Evolutionary conservation across 2,329 filamentous ascomycete genomes (phyloP).

Genomic region (Hypoxylon sp.): DNA sequence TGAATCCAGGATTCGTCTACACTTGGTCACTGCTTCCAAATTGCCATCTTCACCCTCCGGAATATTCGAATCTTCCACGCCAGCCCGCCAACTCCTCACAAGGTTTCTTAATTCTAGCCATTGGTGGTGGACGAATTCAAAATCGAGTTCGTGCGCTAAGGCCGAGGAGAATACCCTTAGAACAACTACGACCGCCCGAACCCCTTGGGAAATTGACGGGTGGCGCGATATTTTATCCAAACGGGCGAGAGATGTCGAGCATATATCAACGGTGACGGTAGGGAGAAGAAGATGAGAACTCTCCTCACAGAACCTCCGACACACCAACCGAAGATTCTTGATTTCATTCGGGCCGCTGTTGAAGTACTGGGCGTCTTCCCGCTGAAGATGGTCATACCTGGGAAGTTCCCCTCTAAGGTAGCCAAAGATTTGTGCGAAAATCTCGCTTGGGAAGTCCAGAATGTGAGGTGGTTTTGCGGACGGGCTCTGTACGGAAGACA

Average conservation of each 20-base stretch:
- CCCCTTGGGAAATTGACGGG: slow-evolving; percentile 29
- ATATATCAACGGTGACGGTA: slow-evolving; percentile 25
- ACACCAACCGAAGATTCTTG: slow-evolving; percentile 37
- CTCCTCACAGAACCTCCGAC: slow-evolving; percentile 32
- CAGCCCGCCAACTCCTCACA: background rate
- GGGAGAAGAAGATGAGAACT: slow-evolving; percentile 42
- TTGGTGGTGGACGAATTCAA: background rate
- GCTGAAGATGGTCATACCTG: background rate
- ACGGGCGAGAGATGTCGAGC: slow-evolving; percentile 25
- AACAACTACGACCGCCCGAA: slow-evolving; percentile 22
- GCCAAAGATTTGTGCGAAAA: slow-evolving; percentile 21
- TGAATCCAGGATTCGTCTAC: background rate
- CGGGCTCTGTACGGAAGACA: background rate
- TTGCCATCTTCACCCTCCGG: background rate
- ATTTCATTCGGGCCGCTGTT: slow-evolving; percentile 4
- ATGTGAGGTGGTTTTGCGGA: background rate
- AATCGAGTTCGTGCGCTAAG: background rate
- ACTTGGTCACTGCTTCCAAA: background rate
- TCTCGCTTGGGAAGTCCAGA: slow-evolving; percentile 27
- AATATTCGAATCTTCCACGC: background rate
- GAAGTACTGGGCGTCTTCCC: background rate
- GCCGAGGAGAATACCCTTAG: slow-evolving; percentile 6
- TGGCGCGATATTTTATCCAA: slow-evolving; percentile 41
- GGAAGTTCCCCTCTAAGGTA: background rate
- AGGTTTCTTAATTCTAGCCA: background rate